A percentile compares a stretch with the other conserved stretches of the same genome.
These are phyloP conservation scores for Phytopythium delawarense DNA, from an alignment of 352 stramenopile genomes.

Conservation along the genomic window DNA sequence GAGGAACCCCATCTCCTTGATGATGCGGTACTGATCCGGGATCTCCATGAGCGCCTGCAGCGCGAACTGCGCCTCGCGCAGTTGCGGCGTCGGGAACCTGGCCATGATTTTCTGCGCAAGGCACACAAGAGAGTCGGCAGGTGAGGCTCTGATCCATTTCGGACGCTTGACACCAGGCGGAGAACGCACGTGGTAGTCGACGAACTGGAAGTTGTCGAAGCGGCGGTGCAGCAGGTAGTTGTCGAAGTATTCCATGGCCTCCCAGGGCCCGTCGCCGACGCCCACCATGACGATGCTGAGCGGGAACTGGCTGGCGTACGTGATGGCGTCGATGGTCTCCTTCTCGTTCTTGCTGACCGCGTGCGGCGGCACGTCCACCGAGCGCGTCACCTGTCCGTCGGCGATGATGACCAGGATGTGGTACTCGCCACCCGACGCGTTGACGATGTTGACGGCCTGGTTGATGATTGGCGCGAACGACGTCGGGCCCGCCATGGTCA, in stretches of 20 bases:
- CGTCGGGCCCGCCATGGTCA: conserved; percentile 78
- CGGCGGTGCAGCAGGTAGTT: conserved; percentile 72
- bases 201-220: conserved; percentile 90
- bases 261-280: conserved; percentile 80
- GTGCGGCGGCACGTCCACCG: conserved; percentile 69
- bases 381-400: conserved; percentile 83
- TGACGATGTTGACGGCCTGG: conserved; percentile 76
- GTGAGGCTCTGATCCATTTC: too few relatives aligned
- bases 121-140: too few relatives aligned
- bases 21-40: conserved; percentile 73
- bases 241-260: conserved; percentile 85
- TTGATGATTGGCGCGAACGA: conserved; percentile 87
- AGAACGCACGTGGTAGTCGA: conserved; percentile 64
- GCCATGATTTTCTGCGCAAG: conserved; percentile 49
- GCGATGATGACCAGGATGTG: conserved; percentile 89
- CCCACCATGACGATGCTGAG: conserved; percentile 81
- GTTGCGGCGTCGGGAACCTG: conserved; percentile 36
- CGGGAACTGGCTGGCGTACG: conserved; percentile 71
- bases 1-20: conserved; percentile 71
- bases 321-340: conserved; percentile 86
- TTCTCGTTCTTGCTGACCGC: conserved; percentile 83
- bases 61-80: conserved; percentile 68
- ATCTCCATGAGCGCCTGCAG: conserved; percentile 85
- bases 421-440: conserved; percentile 62
- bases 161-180: too few relatives aligned